phyloP scores from a whole-genome alignment of 805 yeast genomes.

The Isabelozyma gotoi region DNA sequence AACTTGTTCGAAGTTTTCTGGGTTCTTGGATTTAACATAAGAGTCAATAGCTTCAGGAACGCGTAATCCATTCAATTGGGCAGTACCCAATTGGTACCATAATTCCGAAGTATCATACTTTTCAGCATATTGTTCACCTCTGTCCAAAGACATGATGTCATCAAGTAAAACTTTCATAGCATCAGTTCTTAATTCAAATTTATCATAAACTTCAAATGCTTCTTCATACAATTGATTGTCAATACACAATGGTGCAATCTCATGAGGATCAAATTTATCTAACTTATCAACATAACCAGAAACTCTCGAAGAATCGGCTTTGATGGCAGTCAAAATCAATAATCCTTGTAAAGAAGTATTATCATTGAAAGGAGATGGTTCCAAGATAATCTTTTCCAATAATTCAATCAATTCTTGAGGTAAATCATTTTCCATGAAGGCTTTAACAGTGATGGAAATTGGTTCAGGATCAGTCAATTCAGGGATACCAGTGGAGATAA shows the following conservation, averaged over 20 bases:
- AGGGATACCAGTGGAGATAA: constrained; percentile 94
- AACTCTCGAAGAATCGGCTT: constrained; percentile 89
- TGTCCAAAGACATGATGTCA: constrained; percentile 88
- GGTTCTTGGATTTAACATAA: constrained; percentile 88
- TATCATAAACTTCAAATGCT: constrained; percentile 89
- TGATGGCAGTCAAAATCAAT: constrained; percentile 89
- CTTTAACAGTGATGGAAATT: constrained; percentile 87
- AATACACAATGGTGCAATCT: constrained; percentile 88
- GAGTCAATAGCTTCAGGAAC: constrained; percentile 90
- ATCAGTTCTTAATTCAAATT: constrained; percentile 69
- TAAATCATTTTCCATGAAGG: constrained; percentile 92
- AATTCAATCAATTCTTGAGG: constrained; percentile 92
- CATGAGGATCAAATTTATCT: constrained; percentile 88
- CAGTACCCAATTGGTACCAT: constrained; percentile 95
- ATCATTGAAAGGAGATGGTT: constrained; percentile 95
- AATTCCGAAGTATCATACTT: constrained; percentile 80
- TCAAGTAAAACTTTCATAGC: constrained; percentile 92
- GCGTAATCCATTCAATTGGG: constrained; percentile 91
- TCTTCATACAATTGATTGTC: constrained; percentile 89
- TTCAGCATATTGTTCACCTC: constrained; percentile 92
- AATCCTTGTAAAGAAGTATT: constrained; percentile 94
- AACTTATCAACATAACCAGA: constrained; percentile 80
- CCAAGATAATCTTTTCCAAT: constrained; percentile 91
- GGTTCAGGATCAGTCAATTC: constrained; percentile 92
- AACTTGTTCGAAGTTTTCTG: constrained; percentile 84